These are phyloP conservation scores for Fusarium subtropicale DNA, from an alignment of 2,329 filamentous ascomycete genomes.

Conservation along the genomic window DNA sequence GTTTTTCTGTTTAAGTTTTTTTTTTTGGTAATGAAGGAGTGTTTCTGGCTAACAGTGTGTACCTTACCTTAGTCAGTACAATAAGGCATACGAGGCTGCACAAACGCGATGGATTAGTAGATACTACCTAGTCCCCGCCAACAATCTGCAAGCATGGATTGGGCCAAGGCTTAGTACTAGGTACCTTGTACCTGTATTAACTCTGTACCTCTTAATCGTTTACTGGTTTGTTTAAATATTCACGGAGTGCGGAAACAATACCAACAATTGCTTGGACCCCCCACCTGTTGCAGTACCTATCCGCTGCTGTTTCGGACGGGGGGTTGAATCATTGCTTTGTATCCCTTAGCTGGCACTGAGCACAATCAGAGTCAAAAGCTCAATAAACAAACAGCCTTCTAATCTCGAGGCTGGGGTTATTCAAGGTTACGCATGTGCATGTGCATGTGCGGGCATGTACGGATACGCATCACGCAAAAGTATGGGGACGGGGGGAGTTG, in stretches of 20 bases:
- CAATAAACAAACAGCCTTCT: neutral
- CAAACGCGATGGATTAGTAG: constrained; percentile 34
- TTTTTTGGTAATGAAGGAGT: constrained; percentile 17
- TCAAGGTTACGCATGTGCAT: constrained; percentile 8
- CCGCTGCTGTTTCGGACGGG: neutral
- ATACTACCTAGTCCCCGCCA: neutral
- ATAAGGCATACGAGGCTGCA: constrained; percentile 41
- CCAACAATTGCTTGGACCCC: neutral
- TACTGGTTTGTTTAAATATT: neutral
- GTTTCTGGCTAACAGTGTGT: constrained; percentile 20
- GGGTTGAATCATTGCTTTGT: constrained; percentile 8
- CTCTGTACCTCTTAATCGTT: neutral
- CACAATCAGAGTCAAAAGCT: neutral
- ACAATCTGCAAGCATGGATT: constrained; percentile 5
- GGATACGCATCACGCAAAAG: constrained; percentile 7
- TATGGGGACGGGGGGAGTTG: neutral
- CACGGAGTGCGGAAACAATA: neutral
- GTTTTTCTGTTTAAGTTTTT: neutral
- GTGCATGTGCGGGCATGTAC: constrained; percentile 1
- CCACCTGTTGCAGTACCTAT: neutral
- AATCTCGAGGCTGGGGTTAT: constrained; percentile 20
- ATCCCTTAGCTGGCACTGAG: neutral
- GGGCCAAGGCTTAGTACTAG: neutral
- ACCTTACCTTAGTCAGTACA: neutral
- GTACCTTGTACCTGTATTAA: neutral